Base-by-base conservation (phyloP, 2,329 filamentous ascomycete genomes). In the Fusarium heterosporum region DNA sequence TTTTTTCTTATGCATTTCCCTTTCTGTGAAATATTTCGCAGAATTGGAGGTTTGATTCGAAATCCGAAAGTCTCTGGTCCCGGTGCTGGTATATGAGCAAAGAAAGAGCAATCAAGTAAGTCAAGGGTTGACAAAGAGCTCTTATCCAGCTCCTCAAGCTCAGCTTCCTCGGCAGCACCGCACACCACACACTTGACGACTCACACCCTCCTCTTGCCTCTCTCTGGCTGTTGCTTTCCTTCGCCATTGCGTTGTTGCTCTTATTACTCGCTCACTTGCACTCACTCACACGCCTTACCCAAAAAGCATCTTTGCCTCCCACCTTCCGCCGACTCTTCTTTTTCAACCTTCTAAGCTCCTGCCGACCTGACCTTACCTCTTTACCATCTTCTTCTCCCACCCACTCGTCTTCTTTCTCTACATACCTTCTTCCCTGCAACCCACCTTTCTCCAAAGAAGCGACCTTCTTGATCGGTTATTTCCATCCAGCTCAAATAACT, bases 231-330 rank as follows among this genome's bases (percentile, higher is more conserved):
- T 59, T 70, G 47, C 58, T 61, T 46, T 57, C 46, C 58, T 61
- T 63, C 45, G 34, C 55, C 50, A 60, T 66, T 56, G 55, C 61
- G 64, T 65, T 60, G 48, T 61, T 70, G 53, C 61, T 66, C 56
- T 66, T 60, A 68, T 70, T 72, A 69, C 70, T 72, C 69, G 61
- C 64, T 56, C 61, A 56, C 57, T 52, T 54, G 58, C 65, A 55
- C 60, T 36, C 16, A 54, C 53, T 61, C 58, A 64, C 68, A 62
- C 70, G 62, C 70, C 61, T 69, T 73, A 61, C 66, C 70, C 69
- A 61, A 72, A 63, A 72, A 60, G 59, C 61, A 68, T 71, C 60
- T 64, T 71, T 73, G 70, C 70, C 70, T 72, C 70, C 70, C 70
- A 72, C 66, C 66, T 73, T 70, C 66, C 55, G 68, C 64, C 56